These are phyloP conservation scores for Arabis hirsuta DNA, from an alignment of 345 rosid species.

Conservation along the genomic window DNA sequence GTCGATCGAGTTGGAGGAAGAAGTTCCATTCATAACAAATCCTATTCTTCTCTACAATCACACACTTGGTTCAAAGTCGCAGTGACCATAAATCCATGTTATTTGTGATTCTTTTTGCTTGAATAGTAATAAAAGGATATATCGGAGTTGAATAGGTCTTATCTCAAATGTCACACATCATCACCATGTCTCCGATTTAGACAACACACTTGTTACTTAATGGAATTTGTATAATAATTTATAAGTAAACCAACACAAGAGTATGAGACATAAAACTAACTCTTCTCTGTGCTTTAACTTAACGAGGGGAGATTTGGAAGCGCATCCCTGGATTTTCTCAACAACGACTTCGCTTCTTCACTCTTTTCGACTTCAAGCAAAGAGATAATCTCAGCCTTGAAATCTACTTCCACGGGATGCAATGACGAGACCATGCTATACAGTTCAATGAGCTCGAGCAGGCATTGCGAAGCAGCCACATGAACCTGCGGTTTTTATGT, in stretches of 20 bases:
- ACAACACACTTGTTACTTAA: not conserved
- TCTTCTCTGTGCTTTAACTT: constrained; percentile 18
- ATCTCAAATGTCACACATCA: not conserved
- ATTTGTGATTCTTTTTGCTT: no score
- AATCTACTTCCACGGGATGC: constrained; percentile 43
- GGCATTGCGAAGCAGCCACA: constrained; percentile 78
- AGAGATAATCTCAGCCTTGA: constrained; percentile 59
- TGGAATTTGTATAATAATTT: not conserved
- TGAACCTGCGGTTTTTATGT: constrained; percentile 60
- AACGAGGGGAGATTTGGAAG: constrained; percentile 46
- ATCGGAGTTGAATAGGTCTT: no score
- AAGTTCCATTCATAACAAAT: no score
- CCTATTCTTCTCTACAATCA: no score
- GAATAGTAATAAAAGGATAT: no score
- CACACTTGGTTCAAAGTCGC: no score
- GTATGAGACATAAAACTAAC: constrained; percentile 2
- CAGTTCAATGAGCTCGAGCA: constrained; percentile 58
- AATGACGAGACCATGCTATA: constrained; percentile 45
- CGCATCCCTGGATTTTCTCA: constrained; percentile 63
- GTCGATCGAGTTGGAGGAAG: no score
- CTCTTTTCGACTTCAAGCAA: constrained; percentile 74
- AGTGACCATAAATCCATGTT: no score
- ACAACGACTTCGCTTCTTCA: constrained; percentile 69
- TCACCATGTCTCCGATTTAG: not conserved
- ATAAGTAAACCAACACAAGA: not conserved